Percentiles rank a stretch among this genome's conserved stretches.
These are phyloP conservation scores for Acacia crassicarpa DNA, from an alignment of 306 rosid species.

Conservation along the genomic window DNA sequence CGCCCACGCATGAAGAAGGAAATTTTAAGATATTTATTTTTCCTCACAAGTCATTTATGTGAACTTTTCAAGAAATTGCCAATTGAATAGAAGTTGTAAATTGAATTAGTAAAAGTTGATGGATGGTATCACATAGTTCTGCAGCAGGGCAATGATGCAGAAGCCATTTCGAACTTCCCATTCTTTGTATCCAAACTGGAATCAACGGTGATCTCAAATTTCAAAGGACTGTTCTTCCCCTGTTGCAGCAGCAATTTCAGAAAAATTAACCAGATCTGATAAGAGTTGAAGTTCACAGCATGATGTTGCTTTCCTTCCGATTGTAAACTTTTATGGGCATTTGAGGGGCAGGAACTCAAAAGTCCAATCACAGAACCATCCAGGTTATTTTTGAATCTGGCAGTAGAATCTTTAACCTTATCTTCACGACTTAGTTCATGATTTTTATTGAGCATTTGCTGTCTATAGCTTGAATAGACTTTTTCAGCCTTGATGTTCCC, in stretches of 20 bases:
- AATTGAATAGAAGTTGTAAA: neutral
- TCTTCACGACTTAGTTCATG: slow-evolving; percentile 15
- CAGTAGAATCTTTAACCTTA: slow-evolving; percentile 12
- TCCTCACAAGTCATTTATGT: neutral
- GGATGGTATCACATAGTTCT: slow-evolving; percentile 31
- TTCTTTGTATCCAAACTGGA: slow-evolving; percentile 49
- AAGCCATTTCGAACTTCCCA: slow-evolving; percentile 79
- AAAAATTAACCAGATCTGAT: slow-evolving; percentile 65
- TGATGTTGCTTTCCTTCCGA: slow-evolving; percentile 27
- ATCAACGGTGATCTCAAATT: slow-evolving; percentile 58
- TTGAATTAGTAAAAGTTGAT: neutral
- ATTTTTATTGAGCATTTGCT: slow-evolving; percentile 25
- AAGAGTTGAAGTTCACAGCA: slow-evolving; percentile 18
- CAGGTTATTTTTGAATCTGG: neutral
- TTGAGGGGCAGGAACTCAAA: slow-evolving; percentile 31
- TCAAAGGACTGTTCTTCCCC: slow-evolving; percentile 67
- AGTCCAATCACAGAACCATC: slow-evolving; percentile 32
- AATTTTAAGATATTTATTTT: neutral
- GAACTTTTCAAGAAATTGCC: neutral
- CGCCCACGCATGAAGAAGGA: neutral
- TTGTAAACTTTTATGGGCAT: slow-evolving; percentile 25
- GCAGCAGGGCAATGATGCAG: slow-evolving; percentile 58
- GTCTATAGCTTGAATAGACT: slow-evolving; percentile 49
- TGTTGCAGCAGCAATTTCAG: slow-evolving; percentile 64
- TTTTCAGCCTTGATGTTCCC: slow-evolving; percentile 78